Evolutionary conservation across 2,329 filamentous ascomycete species (phyloP).

Genomic region (Fusarium xylarioides): DNA sequence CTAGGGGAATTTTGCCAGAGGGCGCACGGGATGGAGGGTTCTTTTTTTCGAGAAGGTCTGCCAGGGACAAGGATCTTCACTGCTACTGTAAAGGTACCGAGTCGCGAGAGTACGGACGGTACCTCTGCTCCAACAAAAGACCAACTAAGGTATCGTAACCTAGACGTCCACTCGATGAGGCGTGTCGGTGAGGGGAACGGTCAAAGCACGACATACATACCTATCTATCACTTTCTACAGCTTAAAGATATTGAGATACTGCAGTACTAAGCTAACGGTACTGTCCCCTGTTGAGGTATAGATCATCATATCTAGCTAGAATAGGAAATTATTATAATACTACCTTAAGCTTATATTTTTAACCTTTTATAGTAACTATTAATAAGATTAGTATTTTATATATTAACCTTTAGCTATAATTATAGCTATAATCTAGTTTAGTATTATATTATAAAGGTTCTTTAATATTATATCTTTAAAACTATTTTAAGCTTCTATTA

Average conservation of each 20-base stretch:
- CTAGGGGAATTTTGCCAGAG: constrained; percentile 29
- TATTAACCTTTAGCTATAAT: too few species aligned
- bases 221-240: neutral
- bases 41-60: constrained; percentile 37
- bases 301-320: too few species aligned
- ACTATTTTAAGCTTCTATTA: too few species aligned
- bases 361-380: too few species aligned
- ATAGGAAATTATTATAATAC: too few species aligned
- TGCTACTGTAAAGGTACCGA: neutral
- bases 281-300: neutral
- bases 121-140: neutral
- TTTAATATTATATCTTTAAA: too few species aligned
- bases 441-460: too few species aligned
- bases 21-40: constrained; percentile 21
- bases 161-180: constrained; percentile 12
- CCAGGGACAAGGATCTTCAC: constrained; percentile 18
- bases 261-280: neutral
- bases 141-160: neutral
- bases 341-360: too few species aligned
- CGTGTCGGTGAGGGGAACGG: constrained; percentile 27
- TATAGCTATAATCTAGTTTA: too few species aligned
- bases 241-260: neutral
- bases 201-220: constrained; percentile 2
- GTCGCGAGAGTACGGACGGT: neutral
- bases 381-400: too few species aligned